Percentiles rank a stretch among this genome's conserved stretches.
Conservation (phyloP, 1,284 basidiomycete species). For the Marasmius sp. region DNA sequence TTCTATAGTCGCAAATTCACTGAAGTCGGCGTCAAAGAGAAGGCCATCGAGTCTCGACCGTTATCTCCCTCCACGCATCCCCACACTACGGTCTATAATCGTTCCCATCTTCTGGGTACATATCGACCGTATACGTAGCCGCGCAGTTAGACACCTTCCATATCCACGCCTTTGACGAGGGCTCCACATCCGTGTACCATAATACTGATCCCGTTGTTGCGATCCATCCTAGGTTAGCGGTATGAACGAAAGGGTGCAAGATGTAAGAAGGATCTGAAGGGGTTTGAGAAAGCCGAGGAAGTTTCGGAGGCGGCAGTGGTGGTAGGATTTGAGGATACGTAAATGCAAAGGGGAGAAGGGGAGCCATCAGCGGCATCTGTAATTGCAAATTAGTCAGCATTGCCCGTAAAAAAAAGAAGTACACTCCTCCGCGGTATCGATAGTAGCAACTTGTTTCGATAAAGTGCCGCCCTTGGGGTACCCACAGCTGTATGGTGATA, state of each 20-base stretch:
- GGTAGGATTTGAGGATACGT: too few relatives aligned
- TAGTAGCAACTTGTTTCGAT: too few relatives aligned
- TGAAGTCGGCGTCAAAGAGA: slow-evolving; percentile 12
- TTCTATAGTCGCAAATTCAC: too few relatives aligned
- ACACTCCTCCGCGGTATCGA: too few relatives aligned
- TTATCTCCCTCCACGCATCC: slow-evolving; percentile 24
- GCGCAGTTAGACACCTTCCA: slow-evolving; percentile 46
- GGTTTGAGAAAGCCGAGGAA: slow-evolving; percentile 31
- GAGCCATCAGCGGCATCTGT: too few relatives aligned
- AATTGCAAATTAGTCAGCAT: too few relatives aligned
- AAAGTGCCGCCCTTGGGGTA: too few relatives aligned
- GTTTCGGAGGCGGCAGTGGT: too few relatives aligned
- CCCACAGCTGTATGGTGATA: too few relatives aligned
- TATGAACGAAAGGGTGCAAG: slow-evolving; percentile 31
- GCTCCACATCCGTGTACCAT: slow-evolving; percentile 38
- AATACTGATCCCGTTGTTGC: slow-evolving; percentile 45
- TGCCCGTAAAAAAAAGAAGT: too few relatives aligned
- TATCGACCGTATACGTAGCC: slow-evolving; percentile 36
- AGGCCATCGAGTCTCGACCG: slow-evolving; percentile 16
- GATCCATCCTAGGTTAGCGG: slow-evolving; percentile 41
- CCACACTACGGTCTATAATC: slow-evolving; percentile 18
- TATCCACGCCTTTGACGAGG: slow-evolving; percentile 37
- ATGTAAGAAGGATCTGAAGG: slow-evolving; percentile 33
- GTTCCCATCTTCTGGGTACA: too few relatives aligned
- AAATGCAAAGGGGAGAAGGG: too few relatives aligned